These are phyloP conservation scores for Exobasidium rhododendri DNA, from an alignment of 1,284 basidiomycete genomes.

Conservation along the genomic window DNA sequence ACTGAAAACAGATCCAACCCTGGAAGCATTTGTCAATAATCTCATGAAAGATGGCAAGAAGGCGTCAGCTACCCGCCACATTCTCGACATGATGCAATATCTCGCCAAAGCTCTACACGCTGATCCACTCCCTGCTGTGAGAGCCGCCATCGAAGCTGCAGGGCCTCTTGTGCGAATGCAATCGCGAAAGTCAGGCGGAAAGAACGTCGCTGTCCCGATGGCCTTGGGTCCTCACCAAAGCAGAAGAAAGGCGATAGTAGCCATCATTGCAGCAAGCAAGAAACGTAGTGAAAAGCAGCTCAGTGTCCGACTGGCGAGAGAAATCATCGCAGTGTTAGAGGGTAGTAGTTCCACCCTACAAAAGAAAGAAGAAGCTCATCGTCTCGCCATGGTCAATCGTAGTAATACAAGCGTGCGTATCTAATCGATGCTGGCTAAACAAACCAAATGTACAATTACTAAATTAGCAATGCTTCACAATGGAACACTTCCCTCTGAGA, in stretches of 20 bases:
- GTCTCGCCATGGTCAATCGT: constrained; percentile 75
- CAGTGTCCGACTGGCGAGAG: constrained; percentile 53
- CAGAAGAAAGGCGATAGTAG: constrained; percentile 52
- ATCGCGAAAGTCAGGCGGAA: constrained; percentile 53
- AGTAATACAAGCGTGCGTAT: constrained; percentile 49
- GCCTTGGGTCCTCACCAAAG: constrained; percentile 52
- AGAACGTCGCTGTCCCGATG: constrained; percentile 54
- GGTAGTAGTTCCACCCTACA: constrained; percentile 53
- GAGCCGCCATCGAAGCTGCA: constrained; percentile 50
- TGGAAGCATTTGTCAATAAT: constrained; percentile 54
- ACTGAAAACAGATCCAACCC: constrained; percentile 34
- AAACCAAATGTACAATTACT: no score
- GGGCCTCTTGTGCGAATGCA: constrained; percentile 54
- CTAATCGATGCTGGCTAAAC: constrained; percentile 14
- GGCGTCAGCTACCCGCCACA: constrained; percentile 48
- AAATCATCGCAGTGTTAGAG: constrained; percentile 55
- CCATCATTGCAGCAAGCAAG: constrained; percentile 57
- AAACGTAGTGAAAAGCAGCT: constrained; percentile 54
- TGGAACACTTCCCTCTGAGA: no score
- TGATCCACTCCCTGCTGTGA: constrained; percentile 54
- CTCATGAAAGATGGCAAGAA: constrained; percentile 57
- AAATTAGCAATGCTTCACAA: no score
- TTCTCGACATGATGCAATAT: constrained; percentile 44
- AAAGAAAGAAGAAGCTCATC: constrained; percentile 61
- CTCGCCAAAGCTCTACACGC: constrained; percentile 47